Evolutionary conservation across 2,329 filamentous ascomycete genomes (phyloP).

Genomic region (Pyrenophora tritici-repentis): DNA sequence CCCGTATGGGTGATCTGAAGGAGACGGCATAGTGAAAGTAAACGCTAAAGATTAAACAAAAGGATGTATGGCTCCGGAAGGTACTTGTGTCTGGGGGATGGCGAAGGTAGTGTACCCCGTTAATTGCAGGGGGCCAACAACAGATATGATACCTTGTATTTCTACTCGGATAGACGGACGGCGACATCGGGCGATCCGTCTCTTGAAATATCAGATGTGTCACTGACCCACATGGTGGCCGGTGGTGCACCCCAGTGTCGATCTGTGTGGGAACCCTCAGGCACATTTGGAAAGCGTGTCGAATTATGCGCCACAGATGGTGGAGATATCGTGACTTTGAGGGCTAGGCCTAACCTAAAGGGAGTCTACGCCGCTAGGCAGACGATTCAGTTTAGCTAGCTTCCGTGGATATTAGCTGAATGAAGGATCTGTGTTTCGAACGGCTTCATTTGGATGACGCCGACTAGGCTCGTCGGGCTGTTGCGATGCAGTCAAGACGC

Average conservation of each 20-base stretch:
- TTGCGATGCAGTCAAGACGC: background rate
- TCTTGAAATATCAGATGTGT: constrained; percentile 3
- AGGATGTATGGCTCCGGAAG: background rate
- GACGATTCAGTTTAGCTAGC: constrained; percentile 1
- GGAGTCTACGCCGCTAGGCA: background rate
- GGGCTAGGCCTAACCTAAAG: constrained; percentile 5
- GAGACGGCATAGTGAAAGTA: constrained; percentile 3
- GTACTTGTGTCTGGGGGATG: background rate
- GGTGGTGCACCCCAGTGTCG: constrained; percentile 8
- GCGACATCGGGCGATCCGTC: constrained; percentile 8
- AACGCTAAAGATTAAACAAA: background rate
- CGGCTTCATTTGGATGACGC: background rate
- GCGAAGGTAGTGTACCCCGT: constrained; percentile 7
- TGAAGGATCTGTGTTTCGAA: background rate
- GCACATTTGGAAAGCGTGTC: constrained; percentile 3
- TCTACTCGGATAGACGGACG: constrained; percentile 7
- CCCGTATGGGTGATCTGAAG: constrained; percentile 1
- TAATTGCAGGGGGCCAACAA: constrained; percentile 7
- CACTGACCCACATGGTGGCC: constrained; percentile 7
- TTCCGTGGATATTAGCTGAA: constrained; percentile 1
- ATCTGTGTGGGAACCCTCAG: constrained; percentile 4
- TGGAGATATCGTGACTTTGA: constrained; percentile 6
- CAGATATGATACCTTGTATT: constrained; percentile 8
- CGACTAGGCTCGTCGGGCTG: background rate
- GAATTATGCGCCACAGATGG: constrained; percentile 10